phyloP scores from a whole-genome alignment of 495 filamentous ascomycete species.

The Aspergillus steynii region DNA sequence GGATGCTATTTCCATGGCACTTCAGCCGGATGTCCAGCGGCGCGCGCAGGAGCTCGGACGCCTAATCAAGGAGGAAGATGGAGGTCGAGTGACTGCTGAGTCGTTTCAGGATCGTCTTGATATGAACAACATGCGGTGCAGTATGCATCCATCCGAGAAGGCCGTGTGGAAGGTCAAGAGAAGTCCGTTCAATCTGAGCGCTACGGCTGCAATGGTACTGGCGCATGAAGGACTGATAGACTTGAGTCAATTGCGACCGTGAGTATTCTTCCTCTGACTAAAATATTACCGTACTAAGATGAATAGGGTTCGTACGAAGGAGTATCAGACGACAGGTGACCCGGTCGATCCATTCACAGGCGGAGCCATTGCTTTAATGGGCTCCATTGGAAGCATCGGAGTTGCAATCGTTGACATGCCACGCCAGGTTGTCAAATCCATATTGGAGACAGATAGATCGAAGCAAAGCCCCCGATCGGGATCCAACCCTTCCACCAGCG shows the following conservation, averaged over 20 bases:
- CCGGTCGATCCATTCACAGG: background rate
- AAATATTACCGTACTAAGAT: background rate
- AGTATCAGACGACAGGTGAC: background rate
- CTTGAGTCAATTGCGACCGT: background rate
- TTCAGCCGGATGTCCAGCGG: slow-evolving; percentile 55
- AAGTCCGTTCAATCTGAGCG: background rate
- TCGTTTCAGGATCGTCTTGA: background rate
- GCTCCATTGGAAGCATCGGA: background rate
- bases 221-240: background rate
- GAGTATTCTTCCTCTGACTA: background rate
- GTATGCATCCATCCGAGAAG: background rate
- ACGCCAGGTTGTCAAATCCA: background rate
- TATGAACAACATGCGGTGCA: background rate
- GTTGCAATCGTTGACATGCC: background rate
- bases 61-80: slow-evolving; percentile 64
- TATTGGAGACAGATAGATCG: background rate
- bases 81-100: slow-evolving; percentile 43
- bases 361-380: background rate
- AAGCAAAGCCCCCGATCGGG: background rate
- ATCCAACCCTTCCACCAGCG: background rate
- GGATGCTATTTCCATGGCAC: slow-evolving; percentile 48
- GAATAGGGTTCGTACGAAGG: background rate
- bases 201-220: background rate
- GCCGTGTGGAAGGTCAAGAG: background rate
- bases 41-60: slow-evolving; percentile 58